Evolutionary conservation across 2,329 filamentous ascomycete genomes (phyloP).

Genomic region (Dryadomyces quercivorus): DNA sequence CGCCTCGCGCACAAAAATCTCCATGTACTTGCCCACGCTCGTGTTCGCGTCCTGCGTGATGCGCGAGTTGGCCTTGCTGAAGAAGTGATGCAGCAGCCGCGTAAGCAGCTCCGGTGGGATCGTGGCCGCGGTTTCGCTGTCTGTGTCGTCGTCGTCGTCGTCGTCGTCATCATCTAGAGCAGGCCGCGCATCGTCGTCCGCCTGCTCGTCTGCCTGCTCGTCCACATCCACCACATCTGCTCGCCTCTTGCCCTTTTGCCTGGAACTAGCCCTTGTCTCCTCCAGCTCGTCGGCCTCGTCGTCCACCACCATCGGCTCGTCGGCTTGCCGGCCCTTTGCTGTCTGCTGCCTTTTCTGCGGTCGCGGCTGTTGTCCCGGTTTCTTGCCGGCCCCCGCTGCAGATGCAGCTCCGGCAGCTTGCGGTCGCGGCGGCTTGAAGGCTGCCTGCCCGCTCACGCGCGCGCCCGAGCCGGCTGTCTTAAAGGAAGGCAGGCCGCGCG

Average conservation of each 20-base stretch:
- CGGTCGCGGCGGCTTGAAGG: constrained; percentile 10
- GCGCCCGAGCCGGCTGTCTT: neutral
- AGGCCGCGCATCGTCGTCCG: constrained; percentile 18
- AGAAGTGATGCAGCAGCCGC: constrained; percentile 66
- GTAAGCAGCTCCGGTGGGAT: constrained; percentile 68
- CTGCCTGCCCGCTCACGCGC: neutral
- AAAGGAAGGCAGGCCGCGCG: neutral
- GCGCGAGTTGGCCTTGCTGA: constrained; percentile 49
- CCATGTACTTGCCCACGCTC: constrained; percentile 73
- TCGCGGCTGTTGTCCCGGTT: neutral
- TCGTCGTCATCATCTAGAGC: constrained; percentile 16
- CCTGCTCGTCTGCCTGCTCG: neutral
- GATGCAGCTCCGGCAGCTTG: neutral
- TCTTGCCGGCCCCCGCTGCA: neutral
- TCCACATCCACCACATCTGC: neutral
- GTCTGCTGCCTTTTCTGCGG: neutral
- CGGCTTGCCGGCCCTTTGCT: neutral
- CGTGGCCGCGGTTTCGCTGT: constrained; percentile 21
- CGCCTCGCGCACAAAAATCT: constrained; percentile 82
- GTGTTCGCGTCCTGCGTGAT: constrained; percentile 67
- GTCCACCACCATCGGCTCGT: constrained; percentile 1
- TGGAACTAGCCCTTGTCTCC: constrained; percentile 17
- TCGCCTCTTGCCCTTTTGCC: constrained; percentile 18
- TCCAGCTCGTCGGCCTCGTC: constrained; percentile 12
- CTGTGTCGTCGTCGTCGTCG: neutral